Conservation (phyloP, 2,329 filamentous ascomycete species). For the Magnaporthiopsis rhizophila region DNA sequence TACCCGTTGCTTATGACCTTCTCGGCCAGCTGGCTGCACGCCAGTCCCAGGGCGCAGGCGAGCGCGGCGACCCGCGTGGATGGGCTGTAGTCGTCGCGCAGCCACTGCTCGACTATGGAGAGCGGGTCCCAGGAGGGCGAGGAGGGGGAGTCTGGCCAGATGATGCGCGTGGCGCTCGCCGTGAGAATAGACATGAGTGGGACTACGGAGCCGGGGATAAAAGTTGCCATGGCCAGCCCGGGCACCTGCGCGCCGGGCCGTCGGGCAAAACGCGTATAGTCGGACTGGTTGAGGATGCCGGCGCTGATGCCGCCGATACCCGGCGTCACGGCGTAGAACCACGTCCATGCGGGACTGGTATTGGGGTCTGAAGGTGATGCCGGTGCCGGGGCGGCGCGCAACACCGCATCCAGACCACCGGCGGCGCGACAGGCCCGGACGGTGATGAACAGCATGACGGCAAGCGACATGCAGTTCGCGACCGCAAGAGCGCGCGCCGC, state of each 20-base stretch:
- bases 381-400: slow-evolving; percentile 9
- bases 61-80: slow-evolving; percentile 33
- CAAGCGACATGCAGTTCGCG: slow-evolving; percentile 23
- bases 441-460: slow-evolving; percentile 23
- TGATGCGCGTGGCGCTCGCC: slow-evolving; percentile 18
- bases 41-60: slow-evolving; percentile 35
- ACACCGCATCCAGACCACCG: slow-evolving; percentile 21
- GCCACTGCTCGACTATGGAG: slow-evolving; percentile 28
- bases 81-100: slow-evolving; percentile 22
- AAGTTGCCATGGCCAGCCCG: slow-evolving; percentile 28
- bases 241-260: slow-evolving; percentile 31
- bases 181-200: slow-evolving; percentile 30
- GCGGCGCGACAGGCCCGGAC: slow-evolving; percentile 27
- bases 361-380: slow-evolving; percentile 6
- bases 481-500: slow-evolving; percentile 23
- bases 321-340: slow-evolving; percentile 29
- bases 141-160: slow-evolving; percentile 18
- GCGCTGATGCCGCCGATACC: slow-evolving; percentile 35
- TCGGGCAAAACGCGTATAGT: slow-evolving; percentile 34
- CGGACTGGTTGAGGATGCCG: slow-evolving; percentile 35
- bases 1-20: slow-evolving; percentile 39
- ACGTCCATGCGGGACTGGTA: slow-evolving; percentile 25
- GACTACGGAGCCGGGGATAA: slow-evolving; percentile 30
- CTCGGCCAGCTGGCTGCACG: slow-evolving; percentile 36
- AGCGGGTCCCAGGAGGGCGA: slow-evolving; percentile 34